These are phyloP conservation scores for Rhizopogon vinicolor DNA, from an alignment of 768 basidiomycete species.

Conservation along the genomic window DNA sequence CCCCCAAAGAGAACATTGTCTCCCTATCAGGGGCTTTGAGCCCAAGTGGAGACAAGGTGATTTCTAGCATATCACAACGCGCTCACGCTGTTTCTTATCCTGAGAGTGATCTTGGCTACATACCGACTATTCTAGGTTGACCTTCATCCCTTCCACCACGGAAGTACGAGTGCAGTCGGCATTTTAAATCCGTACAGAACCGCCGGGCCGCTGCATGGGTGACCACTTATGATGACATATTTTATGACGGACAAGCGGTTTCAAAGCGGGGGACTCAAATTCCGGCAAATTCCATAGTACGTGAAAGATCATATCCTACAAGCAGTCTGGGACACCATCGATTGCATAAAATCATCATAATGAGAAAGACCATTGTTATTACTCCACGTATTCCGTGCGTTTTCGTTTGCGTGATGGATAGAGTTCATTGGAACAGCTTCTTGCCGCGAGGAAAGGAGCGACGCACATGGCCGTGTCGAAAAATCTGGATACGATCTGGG, in stretches of 20 bases:
- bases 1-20: slow-evolving; percentile 63
- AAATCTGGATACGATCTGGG: background rate
- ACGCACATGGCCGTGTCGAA: background rate
- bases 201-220: background rate
- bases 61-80: background rate
- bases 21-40: slow-evolving; percentile 17
- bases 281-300: background rate
- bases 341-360: background rate
- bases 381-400: background rate
- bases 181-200: background rate
- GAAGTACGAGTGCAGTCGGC: background rate
- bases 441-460: background rate
- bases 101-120: background rate
- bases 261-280: background rate
- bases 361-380: background rate
- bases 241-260: background rate
- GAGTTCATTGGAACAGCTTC: background rate
- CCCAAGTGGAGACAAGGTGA: background rate
- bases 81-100: background rate
- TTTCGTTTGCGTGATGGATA: background rate
- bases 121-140: too few relatives aligned
- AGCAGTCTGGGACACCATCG: background rate
- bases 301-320: background rate
- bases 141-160: background rate
- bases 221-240: background rate